Evolutionary conservation across 495 filamentous ascomycete species (phyloP).

Genomic region (Massariosphaeria phaeospora): DNA sequence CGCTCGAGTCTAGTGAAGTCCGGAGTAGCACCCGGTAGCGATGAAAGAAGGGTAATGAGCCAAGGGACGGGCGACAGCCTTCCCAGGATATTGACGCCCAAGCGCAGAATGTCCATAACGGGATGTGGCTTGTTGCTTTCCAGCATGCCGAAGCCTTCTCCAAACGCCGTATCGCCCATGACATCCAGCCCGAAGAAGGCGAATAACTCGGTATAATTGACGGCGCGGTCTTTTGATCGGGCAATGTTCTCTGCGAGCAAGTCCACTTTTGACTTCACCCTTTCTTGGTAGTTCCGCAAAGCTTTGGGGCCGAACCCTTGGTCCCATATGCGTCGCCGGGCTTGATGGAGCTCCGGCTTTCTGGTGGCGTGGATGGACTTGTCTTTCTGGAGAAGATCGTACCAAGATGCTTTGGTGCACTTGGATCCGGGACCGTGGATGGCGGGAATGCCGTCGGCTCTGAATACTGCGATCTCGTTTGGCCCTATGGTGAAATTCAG

Average conservation of each 20-base stretch:
- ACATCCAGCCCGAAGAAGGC: slow-evolving; percentile 47
- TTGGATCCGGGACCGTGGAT: slow-evolving; percentile 24
- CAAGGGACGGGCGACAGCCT: slow-evolving; percentile 3
- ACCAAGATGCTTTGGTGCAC: slow-evolving; percentile 38
- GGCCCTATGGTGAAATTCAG: not conserved
- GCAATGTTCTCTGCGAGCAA: slow-evolving; percentile 23
- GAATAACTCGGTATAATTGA: slow-evolving; percentile 44
- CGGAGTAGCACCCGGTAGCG: not conserved
- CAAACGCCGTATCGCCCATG: slow-evolving; percentile 48
- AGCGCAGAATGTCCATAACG: slow-evolving; percentile 24
- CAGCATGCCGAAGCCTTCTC: slow-evolving; percentile 46
- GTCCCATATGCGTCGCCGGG: slow-evolving; percentile 43
- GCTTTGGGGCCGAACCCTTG: slow-evolving; percentile 36
- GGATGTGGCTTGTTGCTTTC: slow-evolving; percentile 16
- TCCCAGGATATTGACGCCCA: not conserved
- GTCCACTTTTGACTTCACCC: slow-evolving; percentile 24
- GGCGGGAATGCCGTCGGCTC: slow-evolving; percentile 1
- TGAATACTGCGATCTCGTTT: slow-evolving; percentile 6
- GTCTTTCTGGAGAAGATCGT: slow-evolving; percentile 33
- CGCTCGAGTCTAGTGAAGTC: not conserved
- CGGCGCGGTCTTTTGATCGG: slow-evolving; percentile 13
- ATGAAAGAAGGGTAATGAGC: not conserved
- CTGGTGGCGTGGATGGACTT: slow-evolving; percentile 37
- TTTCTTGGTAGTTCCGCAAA: slow-evolving; percentile 35
- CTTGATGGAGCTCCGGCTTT: slow-evolving; percentile 35